Conservation (phyloP, 305 asterid genomes). For the Solanum hybrid region DNA sequence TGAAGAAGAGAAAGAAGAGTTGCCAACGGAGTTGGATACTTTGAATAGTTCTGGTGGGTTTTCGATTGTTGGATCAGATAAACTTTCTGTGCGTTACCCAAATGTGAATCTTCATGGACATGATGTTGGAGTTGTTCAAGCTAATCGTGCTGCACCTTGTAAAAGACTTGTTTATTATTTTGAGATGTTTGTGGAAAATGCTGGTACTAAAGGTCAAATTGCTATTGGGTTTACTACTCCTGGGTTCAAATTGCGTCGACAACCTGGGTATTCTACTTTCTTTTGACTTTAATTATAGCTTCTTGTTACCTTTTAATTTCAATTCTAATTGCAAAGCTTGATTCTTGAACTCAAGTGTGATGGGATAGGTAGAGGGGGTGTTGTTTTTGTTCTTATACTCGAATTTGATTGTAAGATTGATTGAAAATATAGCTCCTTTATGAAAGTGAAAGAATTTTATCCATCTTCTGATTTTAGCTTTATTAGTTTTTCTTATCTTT, state of each 20-base stretch:
- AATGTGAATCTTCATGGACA: constrained; percentile 55
- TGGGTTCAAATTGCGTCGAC: constrained; percentile 66
- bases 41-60: constrained; percentile 71
- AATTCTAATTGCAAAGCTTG: not conserved
- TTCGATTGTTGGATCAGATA: constrained; percentile 75
- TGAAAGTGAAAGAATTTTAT: not conserved
- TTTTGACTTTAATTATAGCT: not conserved
- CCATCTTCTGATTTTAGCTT: not conserved
- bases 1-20: constrained; percentile 40
- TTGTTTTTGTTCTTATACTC: not conserved
- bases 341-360: not conserved
- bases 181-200: constrained; percentile 70
- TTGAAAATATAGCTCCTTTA: not conserved
- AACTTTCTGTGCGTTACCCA: constrained; percentile 66
- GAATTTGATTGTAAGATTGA: not conserved
- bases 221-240: constrained; percentile 80
- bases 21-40: constrained; percentile 73
- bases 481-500: not conserved
- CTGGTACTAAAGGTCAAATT: constrained; percentile 76
- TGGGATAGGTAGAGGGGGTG: not conserved
- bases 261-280: constrained; percentile 59
- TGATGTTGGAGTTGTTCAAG: constrained; percentile 94
- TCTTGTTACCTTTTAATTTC: not conserved
- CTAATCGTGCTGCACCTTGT: constrained; percentile 72
- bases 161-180: constrained; percentile 76